Percentiles rank a stretch among this genome's conserved stretches.
phyloP scores from a whole-genome alignment of 352 stramenopile species.

The Phytophthora rubi region DNA sequence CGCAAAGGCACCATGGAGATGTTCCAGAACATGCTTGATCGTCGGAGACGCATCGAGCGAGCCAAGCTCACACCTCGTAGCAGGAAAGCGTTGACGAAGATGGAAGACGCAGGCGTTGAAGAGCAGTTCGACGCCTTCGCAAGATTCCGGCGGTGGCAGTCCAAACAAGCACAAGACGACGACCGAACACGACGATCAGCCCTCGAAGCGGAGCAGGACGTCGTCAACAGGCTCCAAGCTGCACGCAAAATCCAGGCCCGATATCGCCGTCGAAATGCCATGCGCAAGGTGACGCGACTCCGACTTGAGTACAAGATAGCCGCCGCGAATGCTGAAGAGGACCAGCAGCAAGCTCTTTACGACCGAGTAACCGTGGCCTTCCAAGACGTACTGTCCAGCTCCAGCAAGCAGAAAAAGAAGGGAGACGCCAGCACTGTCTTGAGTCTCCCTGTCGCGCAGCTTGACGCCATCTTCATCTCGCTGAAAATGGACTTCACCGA shows the following conservation, averaged over 20 bases:
- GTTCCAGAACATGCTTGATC: slow-evolving; percentile 81
- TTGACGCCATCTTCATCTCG: slow-evolving; percentile 50
- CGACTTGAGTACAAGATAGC: slow-evolving; percentile 59
- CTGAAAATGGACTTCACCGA: slow-evolving; percentile 45
- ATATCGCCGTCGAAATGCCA: slow-evolving; percentile 62
- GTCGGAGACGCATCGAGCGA: slow-evolving; percentile 47
- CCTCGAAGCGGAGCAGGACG: slow-evolving; percentile 41
- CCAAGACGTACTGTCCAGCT: slow-evolving; percentile 27
- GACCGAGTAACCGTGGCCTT: slow-evolving; percentile 54
- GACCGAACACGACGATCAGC: slow-evolving; percentile 40
- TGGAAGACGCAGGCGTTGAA: slow-evolving; percentile 43
- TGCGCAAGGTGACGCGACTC: slow-evolving; percentile 53
- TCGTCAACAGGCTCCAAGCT: slow-evolving; percentile 29
- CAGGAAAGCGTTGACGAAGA: slow-evolving; percentile 15
- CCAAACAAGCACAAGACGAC: slow-evolving; percentile 57
- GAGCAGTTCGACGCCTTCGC: slow-evolving; percentile 69
- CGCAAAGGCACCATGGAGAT: slow-evolving; percentile 68
- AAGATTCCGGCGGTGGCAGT: slow-evolving; percentile 75
- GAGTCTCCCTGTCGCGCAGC: slow-evolving; percentile 49
- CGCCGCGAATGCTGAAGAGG: slow-evolving; percentile 52
- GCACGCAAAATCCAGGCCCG: slow-evolving; percentile 72
- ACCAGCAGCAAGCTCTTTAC: slow-evolving; percentile 55
- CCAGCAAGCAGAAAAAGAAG: slow-evolving; percentile 38
- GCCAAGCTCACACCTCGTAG: slow-evolving; percentile 36
- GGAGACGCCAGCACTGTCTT: slow-evolving; percentile 23